Percentiles rank a stretch among this genome's conserved stretches.
Conservation (phyloP, 768 basidiomycete species). For the Mycena latifolia region DNA sequence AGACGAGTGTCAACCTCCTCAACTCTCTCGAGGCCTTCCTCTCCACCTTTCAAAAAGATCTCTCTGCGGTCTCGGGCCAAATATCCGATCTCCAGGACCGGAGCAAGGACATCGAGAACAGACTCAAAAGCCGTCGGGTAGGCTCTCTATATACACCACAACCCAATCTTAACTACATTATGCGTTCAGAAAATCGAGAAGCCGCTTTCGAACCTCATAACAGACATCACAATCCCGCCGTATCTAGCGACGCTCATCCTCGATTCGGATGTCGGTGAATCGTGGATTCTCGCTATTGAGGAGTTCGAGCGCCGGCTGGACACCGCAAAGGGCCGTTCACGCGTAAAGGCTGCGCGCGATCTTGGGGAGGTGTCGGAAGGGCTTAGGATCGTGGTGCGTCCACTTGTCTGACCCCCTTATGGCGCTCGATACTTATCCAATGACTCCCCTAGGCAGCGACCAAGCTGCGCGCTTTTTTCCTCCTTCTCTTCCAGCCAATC, state of each 20-base stretch:
- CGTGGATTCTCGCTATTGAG: constrained; percentile 88
- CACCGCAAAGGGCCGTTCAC: constrained; percentile 75
- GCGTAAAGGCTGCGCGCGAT: constrained; percentile 90
- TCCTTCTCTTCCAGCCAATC: constrained; percentile 86
- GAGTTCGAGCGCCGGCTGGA: constrained; percentile 85
- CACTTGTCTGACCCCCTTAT: no score
- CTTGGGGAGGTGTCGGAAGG: constrained; percentile 88
- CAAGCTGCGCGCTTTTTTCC: constrained; percentile 89
- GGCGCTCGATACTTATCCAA: not conserved
- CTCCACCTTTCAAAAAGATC: constrained; percentile 94
- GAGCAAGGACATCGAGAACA: constrained; percentile 91
- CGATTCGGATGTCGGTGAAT: constrained; percentile 86
- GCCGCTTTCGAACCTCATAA: constrained; percentile 84
- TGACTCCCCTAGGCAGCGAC: constrained; percentile 76
- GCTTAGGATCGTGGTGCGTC: constrained; percentile 85
- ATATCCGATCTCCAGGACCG: constrained; percentile 94
- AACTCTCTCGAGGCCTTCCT: constrained; percentile 92
- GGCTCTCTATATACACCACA: constrained; percentile 36
- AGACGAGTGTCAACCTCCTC: constrained; percentile 90
- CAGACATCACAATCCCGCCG: constrained; percentile 88
- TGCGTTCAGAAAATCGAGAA: constrained; percentile 83
- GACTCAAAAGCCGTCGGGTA: constrained; percentile 88
- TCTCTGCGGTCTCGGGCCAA: constrained; percentile 95
- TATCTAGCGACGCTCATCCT: constrained; percentile 80
- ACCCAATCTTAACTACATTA: not conserved